Percentiles rank a stretch among this genome's conserved stretches.
These are phyloP conservation scores for Cryptosporidium ryanae DNA, from an alignment of 169 alveolate species.

Conservation along the genomic window DNA sequence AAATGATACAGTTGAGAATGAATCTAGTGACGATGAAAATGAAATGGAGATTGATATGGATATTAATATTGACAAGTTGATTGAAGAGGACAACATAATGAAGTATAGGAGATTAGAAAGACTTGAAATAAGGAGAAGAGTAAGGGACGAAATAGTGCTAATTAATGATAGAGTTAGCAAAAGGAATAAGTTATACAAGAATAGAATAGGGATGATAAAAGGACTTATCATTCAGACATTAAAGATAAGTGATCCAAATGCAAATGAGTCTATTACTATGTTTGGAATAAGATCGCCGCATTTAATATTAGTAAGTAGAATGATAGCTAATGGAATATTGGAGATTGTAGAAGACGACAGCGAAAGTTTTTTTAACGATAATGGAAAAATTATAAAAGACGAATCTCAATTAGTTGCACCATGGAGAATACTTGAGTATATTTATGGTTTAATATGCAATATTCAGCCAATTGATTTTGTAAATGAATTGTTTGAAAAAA, in stretches of 20 bases:
- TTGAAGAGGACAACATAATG: not conserved
- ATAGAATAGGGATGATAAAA: constrained; percentile 52
- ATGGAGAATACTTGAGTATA: constrained; percentile 55
- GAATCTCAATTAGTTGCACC: constrained; percentile 24
- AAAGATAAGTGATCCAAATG: constrained; percentile 47
- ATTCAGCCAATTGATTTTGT: constrained; percentile 61
- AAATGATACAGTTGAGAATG: not conserved
- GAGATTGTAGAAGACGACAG: constrained; percentile 51
- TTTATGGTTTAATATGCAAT: constrained; percentile 56
- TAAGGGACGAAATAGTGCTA: constrained; percentile 54
- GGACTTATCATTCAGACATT: constrained; percentile 53
- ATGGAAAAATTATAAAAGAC: not conserved
- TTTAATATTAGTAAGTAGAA: constrained; percentile 36
- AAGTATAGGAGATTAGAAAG: constrained; percentile 33
- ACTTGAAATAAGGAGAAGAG: constrained; percentile 43
- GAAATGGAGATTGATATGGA: not conserved
- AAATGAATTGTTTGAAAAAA: constrained; percentile 26
- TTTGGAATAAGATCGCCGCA: constrained; percentile 67
- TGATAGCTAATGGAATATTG: constrained; percentile 41
- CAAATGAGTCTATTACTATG: constrained; percentile 24
- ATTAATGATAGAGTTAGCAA: constrained; percentile 51
- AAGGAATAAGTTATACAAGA: constrained; percentile 28
- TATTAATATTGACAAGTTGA: constrained; percentile 1
- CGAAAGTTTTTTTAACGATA: not conserved
- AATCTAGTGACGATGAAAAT: not conserved